These are phyloP conservation scores for Pseudocercospora musae DNA, from an alignment of 2,329 filamentous ascomycete genomes.

Conservation along the genomic window DNA sequence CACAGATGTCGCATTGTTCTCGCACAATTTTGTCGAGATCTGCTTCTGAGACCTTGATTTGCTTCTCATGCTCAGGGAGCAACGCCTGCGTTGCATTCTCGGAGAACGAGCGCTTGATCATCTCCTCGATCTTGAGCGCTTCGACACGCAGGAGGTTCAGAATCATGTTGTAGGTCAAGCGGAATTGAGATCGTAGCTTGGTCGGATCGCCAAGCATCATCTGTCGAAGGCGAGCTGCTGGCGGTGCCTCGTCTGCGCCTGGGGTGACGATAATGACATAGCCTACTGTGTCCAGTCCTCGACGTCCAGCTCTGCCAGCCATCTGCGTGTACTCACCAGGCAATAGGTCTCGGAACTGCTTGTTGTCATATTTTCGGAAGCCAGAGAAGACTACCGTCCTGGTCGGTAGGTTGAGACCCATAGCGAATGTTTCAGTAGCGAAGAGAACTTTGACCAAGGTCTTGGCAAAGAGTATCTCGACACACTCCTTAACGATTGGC, in stretches of 20 bases:
- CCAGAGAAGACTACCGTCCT: conserved; percentile 97
- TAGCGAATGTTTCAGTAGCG: conserved; percentile 96
- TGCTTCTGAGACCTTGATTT: conserved; percentile 86
- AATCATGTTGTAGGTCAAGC: conserved; percentile 99
- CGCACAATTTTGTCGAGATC: conserved; percentile 87
- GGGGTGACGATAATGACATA: conserved; percentile 88
- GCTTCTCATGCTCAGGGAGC: conserved; percentile 91
- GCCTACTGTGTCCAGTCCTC: conserved; percentile 88
- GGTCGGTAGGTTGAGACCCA: conserved; percentile 94
- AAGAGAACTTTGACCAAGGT: conserved; percentile 96
- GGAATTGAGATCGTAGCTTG: conserved; percentile 92
- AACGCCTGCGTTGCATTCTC: conserved; percentile 95
- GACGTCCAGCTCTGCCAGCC: conserved; percentile 89
- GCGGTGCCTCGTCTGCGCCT: conserved; percentile 81
- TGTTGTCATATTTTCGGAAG: conserved; percentile 92
- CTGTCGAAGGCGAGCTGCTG: conserved; percentile 74
- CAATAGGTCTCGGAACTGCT: conserved; percentile 82
- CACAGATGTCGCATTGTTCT: conserved; percentile 77
- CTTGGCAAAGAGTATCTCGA: conserved; percentile 93
- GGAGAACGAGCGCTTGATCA: conserved; percentile 99
- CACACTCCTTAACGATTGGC: conserved; percentile 95
- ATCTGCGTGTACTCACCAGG: conserved; percentile 98
- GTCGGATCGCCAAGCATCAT: conserved; percentile 97
- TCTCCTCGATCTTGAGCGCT: conserved; percentile 96
- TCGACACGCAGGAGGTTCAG: conserved; percentile 92